Evolutionary conservation across 257 asterid genomes (phyloP), one percentile per base, ranked within the genome.

Genomic region (Capsicum rhomboideum): DNA sequence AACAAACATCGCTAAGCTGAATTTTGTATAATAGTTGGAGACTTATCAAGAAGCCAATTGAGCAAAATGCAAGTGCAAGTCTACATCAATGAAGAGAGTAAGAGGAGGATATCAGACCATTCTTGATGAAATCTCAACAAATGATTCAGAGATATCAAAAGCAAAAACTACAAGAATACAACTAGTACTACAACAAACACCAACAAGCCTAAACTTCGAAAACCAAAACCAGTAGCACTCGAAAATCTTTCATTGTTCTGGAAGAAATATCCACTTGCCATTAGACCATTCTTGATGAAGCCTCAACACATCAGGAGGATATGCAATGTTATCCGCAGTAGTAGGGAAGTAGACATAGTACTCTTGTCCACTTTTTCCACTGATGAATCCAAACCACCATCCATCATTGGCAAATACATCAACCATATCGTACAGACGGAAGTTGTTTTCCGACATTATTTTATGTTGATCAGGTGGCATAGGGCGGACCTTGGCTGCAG

Each of bases 41-140:
- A 90, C 90, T 89, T 94, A 79, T 91, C 94, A 82, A 92, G 92
- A 89, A 91, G 90, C 89, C 98, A 91, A 77, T 55, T 93, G 84
- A 91, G 94, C 90, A 87, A 90, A 86, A 94, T 92, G 49, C 94
- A 92, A 75, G 78, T 88, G 87, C 92, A 91, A 88, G 92, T 87
- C 8, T 94, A 93, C 17, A 78, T 86, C 37, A 91, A 87, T 72
- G 97, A 94, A 84, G 97, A 93, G 79, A 90, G 83, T 83, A 92
- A 91, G 90, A 89, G 83, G 88, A 92, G 95, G 78, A 34, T 34
- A 64, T 64, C 8, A 64, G 44, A 29, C 44, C 74, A 64, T 29
- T 64, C 21, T 29, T 64, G 74, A 28, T 29, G 46, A 7, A 29
- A 29, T 16, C 46, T 66, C 44, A 66, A 29, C 23, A 29, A 66